Evolutionary conservation across 2,329 filamentous ascomycete species (phyloP), one percentile per base, ranked within the genome.

Genomic region (Blastomyces percursus): DNA sequence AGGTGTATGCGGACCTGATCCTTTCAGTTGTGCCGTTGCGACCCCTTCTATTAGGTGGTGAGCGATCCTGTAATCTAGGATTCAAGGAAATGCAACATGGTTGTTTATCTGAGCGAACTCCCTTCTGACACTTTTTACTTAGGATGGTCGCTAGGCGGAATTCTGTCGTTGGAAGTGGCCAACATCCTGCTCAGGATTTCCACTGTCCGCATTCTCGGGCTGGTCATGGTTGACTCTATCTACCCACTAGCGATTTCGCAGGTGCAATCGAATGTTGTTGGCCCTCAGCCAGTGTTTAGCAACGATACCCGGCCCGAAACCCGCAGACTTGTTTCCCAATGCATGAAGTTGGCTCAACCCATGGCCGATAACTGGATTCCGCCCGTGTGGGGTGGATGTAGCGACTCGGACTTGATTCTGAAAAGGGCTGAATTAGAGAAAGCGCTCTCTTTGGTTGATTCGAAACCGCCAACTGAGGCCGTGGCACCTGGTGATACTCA

Each of bases 1-100:
- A 72, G 1, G 70, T 79, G 7, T 86, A 86, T 66, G 73, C 79
- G 44, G 65, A 67, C 2, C 74, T 80, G 62, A 78, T 86, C 63
- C 76, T 74, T 12, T 62, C 64, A 24, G 60, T 66, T 21, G 50
- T 67, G 38, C 58, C 64, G 24, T 61, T 62, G 4, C 64, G 66
- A 7, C 64, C 62, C 1, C 51, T 69, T 38, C 62, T 69, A 6
- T 61, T 67, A 9, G 66, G 66, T 56, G 67, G 66, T 69, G 30
- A 65, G 61, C 16, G 1, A 32, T 24, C 27, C 21, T n/a, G 2
- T 16, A 21, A 57, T 30, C 19, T 16, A 21, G 27, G n/a, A 2
- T 32, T 11, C 4, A 24, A 38, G 7, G 6, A 40, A 5, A 55
- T 9, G 24, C 11, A 8, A 32, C n/a, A 19, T 42, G 11, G 19